These are phyloP conservation scores for Nymphaea thermarum DNA, from an alignment of 164 flowering plant species.

Conservation along the genomic window DNA sequence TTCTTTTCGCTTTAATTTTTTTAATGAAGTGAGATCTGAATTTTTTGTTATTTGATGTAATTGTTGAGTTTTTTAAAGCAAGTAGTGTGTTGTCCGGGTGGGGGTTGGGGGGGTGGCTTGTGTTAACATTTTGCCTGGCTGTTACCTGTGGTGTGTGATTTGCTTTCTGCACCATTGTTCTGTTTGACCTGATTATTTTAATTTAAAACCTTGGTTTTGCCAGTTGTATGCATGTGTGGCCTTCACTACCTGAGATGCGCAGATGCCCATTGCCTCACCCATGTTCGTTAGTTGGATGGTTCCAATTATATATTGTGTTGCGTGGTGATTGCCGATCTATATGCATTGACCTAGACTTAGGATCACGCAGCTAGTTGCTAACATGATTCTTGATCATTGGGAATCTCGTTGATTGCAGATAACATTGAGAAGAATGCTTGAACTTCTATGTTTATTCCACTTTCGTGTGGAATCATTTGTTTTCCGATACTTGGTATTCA, in stretches of 20 bases:
- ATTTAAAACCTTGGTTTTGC: neutral
- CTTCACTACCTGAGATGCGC: neutral
- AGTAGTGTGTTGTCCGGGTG: neutral
- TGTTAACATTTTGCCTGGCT: neutral
- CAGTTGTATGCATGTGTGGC: neutral
- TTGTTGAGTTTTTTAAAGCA: no score
- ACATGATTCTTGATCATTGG: neutral
- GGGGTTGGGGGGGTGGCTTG: neutral
- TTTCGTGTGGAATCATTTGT: no score
- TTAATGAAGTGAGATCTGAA: no score
- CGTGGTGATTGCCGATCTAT: neutral
- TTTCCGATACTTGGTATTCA: no score
- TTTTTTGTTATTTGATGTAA: no score
- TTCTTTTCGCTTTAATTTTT: no score
- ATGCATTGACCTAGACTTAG: neutral
- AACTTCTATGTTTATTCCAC: no score
- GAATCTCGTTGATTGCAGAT: no score
- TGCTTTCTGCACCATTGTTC: neutral
- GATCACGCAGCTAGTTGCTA: neutral
- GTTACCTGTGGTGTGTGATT: neutral
- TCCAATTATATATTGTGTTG: neutral
- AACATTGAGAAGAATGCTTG: no score
- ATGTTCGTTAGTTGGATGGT: neutral
- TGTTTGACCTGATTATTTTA: neutral
- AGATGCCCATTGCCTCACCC: neutral